phyloP scores from a whole-genome alignment of 805 yeast genomes.

The Vanderwaltozyma yarrowii region DNA sequence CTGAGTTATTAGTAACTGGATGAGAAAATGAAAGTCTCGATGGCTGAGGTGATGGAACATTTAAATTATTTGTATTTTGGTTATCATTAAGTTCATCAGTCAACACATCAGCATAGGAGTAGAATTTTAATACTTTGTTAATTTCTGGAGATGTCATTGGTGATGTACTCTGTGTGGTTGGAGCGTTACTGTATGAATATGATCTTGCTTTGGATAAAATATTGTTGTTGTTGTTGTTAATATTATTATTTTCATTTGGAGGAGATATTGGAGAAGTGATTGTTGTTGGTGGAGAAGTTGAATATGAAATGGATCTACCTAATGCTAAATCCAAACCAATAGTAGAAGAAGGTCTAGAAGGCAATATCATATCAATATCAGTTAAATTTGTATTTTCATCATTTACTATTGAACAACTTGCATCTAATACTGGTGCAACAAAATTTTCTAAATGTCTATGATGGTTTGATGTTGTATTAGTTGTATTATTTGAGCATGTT shows the following conservation, averaged over 20 bases:
- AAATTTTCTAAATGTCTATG: slow-evolving; percentile 47
- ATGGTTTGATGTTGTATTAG: slow-evolving; percentile 5
- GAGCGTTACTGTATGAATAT: slow-evolving; percentile 4
- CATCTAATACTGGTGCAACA: slow-evolving; percentile 76
- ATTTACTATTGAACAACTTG: slow-evolving; percentile 56
- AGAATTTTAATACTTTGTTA: slow-evolving; percentile 32
- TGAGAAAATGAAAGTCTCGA: neutral
- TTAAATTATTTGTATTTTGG: neutral
- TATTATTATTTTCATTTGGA: neutral
- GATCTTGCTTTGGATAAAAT: slow-evolving; percentile 3
- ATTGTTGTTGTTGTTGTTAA: neutral
- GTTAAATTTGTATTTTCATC: slow-evolving; percentile 54
- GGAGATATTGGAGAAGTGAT: neutral
- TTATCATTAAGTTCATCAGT: slow-evolving; percentile 37
- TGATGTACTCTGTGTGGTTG: neutral
- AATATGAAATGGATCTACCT: slow-evolving; percentile 25
- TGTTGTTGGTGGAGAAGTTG: slow-evolving; percentile 10
- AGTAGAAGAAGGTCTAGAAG: slow-evolving; percentile 48
- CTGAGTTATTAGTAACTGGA: neutral
- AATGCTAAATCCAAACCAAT: slow-evolving; percentile 34
- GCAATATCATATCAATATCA: slow-evolving; percentile 61
- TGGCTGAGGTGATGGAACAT: neutral
- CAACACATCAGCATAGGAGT: slow-evolving; percentile 73
- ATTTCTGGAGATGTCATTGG: slow-evolving; percentile 1
- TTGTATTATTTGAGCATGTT: neutral